Evolutionary conservation across 2,329 filamentous ascomycete genomes (phyloP).

Genomic region (Hypoxylon rubiginosum): DNA sequence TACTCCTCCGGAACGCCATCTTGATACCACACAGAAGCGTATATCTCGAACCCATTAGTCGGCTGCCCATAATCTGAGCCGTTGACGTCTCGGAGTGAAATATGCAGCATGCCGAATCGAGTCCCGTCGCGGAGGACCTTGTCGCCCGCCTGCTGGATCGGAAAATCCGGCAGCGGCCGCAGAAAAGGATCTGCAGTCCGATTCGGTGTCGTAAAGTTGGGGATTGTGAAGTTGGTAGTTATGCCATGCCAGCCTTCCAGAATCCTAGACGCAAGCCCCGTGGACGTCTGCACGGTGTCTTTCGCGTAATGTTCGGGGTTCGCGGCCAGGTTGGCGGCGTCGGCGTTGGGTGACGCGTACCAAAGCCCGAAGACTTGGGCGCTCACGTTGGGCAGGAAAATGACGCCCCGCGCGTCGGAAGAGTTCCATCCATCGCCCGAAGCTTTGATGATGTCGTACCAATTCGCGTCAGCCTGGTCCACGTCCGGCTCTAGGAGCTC

Average conservation of each 20-base stretch:
- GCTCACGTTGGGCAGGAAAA: constrained; percentile 48
- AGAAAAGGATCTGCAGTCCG: constrained; percentile 52
- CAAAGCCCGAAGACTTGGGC: constrained; percentile 44
- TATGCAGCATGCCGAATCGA: constrained; percentile 30
- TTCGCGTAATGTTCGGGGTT: constrained; percentile 52
- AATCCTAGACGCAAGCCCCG: constrained; percentile 43
- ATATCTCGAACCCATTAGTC: constrained; percentile 30
- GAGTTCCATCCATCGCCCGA: constrained; percentile 40
- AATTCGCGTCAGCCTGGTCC: constrained; percentile 43
- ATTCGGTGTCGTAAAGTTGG: constrained; percentile 48
- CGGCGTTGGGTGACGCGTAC: constrained; percentile 45
- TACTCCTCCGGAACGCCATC: constrained; percentile 24
- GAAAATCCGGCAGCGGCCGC: constrained; percentile 43
- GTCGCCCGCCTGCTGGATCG: constrained; percentile 45
- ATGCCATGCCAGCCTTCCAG: constrained; percentile 52
- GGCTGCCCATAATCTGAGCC: constrained; percentile 25
- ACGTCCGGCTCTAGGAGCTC: constrained; percentile 45
- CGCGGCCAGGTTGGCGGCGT: constrained; percentile 47
- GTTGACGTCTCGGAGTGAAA: constrained; percentile 26
- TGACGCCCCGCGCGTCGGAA: constrained; percentile 44
- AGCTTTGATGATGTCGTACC: constrained; percentile 42
- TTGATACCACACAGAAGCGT: constrained; percentile 33
- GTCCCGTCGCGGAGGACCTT: constrained; percentile 34
- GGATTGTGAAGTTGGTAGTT: constrained; percentile 55
- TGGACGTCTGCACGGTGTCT: constrained; percentile 33